These are phyloP conservation scores for Ustilago loliicola DNA, from an alignment of 1,284 basidiomycete species.

Conservation along the genomic window DNA sequence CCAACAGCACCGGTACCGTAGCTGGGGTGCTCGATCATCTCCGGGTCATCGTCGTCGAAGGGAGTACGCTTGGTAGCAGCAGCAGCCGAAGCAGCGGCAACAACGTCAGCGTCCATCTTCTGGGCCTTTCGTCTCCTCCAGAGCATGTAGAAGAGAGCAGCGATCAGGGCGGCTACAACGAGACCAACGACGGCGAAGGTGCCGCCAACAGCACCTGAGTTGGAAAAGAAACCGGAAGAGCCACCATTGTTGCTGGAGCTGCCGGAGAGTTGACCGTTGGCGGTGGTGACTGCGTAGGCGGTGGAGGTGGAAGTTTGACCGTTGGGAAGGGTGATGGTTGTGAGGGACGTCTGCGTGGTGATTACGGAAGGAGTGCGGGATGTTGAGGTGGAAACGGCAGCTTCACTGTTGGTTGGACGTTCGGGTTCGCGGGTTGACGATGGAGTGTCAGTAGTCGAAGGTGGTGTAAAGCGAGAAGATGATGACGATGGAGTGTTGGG, in stretches of 20 bases:
- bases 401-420: slow-evolving; percentile 15
- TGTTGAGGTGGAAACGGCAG: slow-evolving; percentile 35
- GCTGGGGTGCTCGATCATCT: slow-evolving; percentile 65
- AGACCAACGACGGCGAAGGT: slow-evolving; percentile 69
- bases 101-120: slow-evolving; percentile 69
- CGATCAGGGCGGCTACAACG: slow-evolving; percentile 58
- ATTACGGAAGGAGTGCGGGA: slow-evolving; percentile 32
- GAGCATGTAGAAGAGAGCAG: slow-evolving; percentile 61
- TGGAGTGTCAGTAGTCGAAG: slow-evolving; percentile 7
- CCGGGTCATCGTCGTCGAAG: slow-evolving; percentile 70
- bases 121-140: slow-evolving; percentile 63
- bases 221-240: slow-evolving; percentile 59
- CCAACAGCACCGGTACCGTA: slow-evolving; percentile 49
- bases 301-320: slow-evolving; percentile 53
- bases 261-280: slow-evolving; percentile 44
- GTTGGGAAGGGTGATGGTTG: slow-evolving; percentile 48
- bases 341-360: slow-evolving; percentile 47
- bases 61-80: slow-evolving; percentile 68
- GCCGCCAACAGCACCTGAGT: slow-evolving; percentile 68
- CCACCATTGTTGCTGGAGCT: slow-evolving; percentile 31
- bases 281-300: slow-evolving; percentile 47
- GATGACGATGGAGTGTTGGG: slow-evolving; percentile 16
- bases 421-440: slow-evolving; percentile 5
- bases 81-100: slow-evolving; percentile 68
- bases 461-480: background rate